Evolutionary conservation across 2,329 filamentous ascomycete genomes (phyloP).

Genomic region (Diaporthe capsici): DNA sequence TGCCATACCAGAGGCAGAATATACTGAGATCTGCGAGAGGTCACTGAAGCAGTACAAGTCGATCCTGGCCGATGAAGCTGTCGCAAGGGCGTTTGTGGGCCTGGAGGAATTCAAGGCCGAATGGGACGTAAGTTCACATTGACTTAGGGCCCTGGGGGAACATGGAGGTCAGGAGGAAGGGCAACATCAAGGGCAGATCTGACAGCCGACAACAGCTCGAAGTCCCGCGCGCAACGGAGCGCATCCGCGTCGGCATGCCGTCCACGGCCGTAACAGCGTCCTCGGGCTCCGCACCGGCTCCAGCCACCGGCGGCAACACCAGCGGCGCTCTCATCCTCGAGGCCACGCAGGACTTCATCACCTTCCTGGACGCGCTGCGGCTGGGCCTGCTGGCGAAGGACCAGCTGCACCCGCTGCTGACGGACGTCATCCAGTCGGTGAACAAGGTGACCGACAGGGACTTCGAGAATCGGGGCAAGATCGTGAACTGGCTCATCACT

Average conservation of each 20-base stretch:
- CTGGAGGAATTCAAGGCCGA: slow-evolving; percentile 91
- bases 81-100: slow-evolving; percentile 89
- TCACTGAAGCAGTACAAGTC: slow-evolving; percentile 97
- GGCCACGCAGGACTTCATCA: slow-evolving; percentile 98
- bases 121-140: slow-evolving; percentile 82
- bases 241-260: slow-evolving; percentile 91
- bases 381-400: slow-evolving; percentile 95
- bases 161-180: not conserved
- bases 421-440: slow-evolving; percentile 96
- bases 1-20: slow-evolving; percentile 90
- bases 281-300: slow-evolving; percentile 59
- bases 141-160: too few species aligned
- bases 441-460: slow-evolving; percentile 97
- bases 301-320: slow-evolving; percentile 60
- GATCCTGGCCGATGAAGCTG: slow-evolving; percentile 89
- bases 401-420: slow-evolving; percentile 93
- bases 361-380: slow-evolving; percentile 93
- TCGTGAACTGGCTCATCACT: slow-evolving; percentile 97
- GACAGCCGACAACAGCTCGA: slow-evolving; percentile 77
- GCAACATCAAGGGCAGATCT: not conserved
- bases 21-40: slow-evolving; percentile 95
- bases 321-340: slow-evolving; percentile 82
- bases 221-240: slow-evolving; percentile 92
- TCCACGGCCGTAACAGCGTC: slow-evolving; percentile 79
- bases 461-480: slow-evolving; percentile 96